These are phyloP conservation scores for Chiua virens DNA, from an alignment of 768 basidiomycete species.

Conservation along the genomic window DNA sequence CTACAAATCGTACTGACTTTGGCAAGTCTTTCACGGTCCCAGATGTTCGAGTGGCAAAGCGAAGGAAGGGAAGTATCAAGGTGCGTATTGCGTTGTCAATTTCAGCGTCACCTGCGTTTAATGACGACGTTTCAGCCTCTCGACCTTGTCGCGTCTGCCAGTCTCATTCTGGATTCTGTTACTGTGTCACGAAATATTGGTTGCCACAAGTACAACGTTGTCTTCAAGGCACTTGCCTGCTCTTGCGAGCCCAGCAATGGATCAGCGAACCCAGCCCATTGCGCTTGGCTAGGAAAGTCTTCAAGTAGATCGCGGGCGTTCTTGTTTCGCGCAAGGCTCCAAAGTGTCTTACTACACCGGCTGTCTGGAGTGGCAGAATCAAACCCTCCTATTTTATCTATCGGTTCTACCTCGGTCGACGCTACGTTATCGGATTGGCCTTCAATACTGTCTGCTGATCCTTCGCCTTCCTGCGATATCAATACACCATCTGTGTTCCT, in stretches of 20 bases:
- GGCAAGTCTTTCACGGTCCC: constrained; percentile 20
- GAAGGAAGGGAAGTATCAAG: constrained; percentile 17
- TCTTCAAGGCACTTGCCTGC: constrained; percentile 42
- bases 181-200: constrained; percentile 41
- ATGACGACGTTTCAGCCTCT: constrained; percentile 15
- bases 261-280: constrained; percentile 44
- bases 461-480: constrained; percentile 43
- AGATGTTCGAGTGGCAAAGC: constrained; percentile 12
- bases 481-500: constrained; percentile 57
- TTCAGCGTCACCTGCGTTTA: not conserved
- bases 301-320: constrained; percentile 43
- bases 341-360: constrained; percentile 47
- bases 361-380: constrained; percentile 34
- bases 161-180: constrained; percentile 48
- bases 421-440: constrained; percentile 62
- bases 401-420: constrained; percentile 33
- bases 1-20: constrained; percentile 4
- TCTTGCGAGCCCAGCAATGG: constrained; percentile 50
- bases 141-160: constrained; percentile 38
- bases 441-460: constrained; percentile 40
- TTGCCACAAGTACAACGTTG: constrained; percentile 40
- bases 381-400: constrained; percentile 23
- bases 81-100: constrained; percentile 9
- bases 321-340: constrained; percentile 42
- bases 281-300: constrained; percentile 53